A percentile compares a stretch with the other conserved stretches of the same genome.
These are phyloP conservation scores for Eragrostis nindensis DNA, from an alignment of 176 grass and related monocot species.

Conservation along the genomic window DNA sequence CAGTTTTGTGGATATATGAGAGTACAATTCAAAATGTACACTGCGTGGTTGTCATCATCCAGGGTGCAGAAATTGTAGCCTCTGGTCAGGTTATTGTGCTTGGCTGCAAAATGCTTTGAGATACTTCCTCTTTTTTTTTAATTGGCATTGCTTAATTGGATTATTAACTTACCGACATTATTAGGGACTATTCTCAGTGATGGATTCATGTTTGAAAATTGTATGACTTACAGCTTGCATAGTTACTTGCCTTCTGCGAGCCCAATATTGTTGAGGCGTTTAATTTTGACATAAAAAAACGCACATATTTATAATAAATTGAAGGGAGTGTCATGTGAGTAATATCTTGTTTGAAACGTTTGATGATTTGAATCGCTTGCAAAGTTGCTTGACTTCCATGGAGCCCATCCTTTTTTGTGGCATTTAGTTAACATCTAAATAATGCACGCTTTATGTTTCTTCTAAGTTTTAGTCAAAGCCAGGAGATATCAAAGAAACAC, in stretches of 20 bases:
- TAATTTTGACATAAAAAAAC: too few relatives aligned
- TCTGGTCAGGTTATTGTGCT: not conserved
- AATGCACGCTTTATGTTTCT: not conserved
- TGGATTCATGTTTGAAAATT: not conserved
- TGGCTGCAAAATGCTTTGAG: not conserved
- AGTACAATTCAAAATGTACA: constrained; percentile 3
- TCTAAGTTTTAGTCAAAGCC: not conserved
- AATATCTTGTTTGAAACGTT: not conserved
- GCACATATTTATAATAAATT: too few relatives aligned
- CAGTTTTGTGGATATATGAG: not conserved
- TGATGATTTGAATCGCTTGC: not conserved
- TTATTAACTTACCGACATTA: too few relatives aligned
- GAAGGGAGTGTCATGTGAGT: too few relatives aligned
- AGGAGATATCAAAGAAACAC: not conserved
- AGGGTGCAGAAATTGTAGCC: not conserved
- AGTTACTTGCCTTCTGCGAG: too few relatives aligned
- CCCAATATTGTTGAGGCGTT: too few relatives aligned
- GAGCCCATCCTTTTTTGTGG: not conserved
- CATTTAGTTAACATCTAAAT: not conserved
- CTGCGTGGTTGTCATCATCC: not conserved
- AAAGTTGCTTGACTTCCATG: not conserved
- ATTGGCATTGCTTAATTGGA: too few relatives aligned
- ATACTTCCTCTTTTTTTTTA: too few relatives aligned
- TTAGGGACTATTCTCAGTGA: not conserved
- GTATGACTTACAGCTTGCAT: not conserved